Evolutionary conservation across 148 eudicot species (phyloP), one percentile per base, ranked within the genome.

Genomic region (Fagopyrum homotropicum): DNA sequence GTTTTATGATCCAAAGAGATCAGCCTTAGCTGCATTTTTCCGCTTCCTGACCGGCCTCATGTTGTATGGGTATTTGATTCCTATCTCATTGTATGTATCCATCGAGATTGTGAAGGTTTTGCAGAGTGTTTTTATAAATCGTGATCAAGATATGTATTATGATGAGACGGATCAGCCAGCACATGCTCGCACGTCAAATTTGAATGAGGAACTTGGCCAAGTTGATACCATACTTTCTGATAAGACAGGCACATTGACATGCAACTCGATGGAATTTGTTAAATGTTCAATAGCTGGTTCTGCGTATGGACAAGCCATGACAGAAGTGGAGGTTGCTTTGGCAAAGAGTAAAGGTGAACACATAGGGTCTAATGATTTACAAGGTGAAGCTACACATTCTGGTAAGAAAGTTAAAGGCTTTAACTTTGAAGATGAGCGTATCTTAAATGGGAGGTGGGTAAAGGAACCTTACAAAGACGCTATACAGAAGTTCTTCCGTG

Each of bases 141-240:
- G 74, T 46, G 87, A 85, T 74, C 80, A 51, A 75, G 66, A 85
- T 60, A 85, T 85, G 87, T 85, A 82, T 78, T 78, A 70, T 78
- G 80, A 77, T 59, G 87, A 82, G 73, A 77, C 78, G 47, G 85
- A 80, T 70, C 80, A 54, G 78, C 83, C 85, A 59, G 87, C 87
- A 30, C 85, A 78, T 78, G 87, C 87, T 17, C 85, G 85, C 45
- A 85, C 87, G 6, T 85, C 87, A 17, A 85, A 84, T 76, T 78
- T 84, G 78, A 84, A 82, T 63, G 87, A 84, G 75, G 87, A 84
- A 80, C 85, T 84, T 61, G 87, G 87, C 49, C 87, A 85, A 78
- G 87, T 85, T 55, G 78, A 82, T 78, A 85, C 85, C 55, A 85
- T 85, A 82, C 76, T 85, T 50, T 85, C 87, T 0, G 87, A 85